Evolutionary conservation across 202 grass and related monocot species (phyloP), one percentile per base, ranked within the genome.

Genomic region (Zizania palustris): DNA sequence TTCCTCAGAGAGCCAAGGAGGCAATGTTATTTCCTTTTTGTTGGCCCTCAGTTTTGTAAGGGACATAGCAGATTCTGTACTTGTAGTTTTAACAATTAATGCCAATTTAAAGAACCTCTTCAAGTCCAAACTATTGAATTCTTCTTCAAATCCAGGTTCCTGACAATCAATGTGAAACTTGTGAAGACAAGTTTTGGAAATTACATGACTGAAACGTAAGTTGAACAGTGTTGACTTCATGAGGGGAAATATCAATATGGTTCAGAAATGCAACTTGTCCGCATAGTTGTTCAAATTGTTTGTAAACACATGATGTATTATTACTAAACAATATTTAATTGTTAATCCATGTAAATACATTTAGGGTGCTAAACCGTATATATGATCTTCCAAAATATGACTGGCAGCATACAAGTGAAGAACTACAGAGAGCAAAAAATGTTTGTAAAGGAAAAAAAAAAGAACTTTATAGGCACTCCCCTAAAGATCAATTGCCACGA

Each of bases 1-100:
- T 51, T 96, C 86, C 44, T 96, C 77, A 0, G 92, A 76, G 13
- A 96, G 73, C 89, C 92, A 91, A 68, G 74, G 55, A 14, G 89
- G 89, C n/a, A 92, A 19, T 18, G 37, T 4, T 39, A 71, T 66
- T 59, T 85, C 16, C 36, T 70, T 84, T 5, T 69, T 76, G 46
- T 11, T 74, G 39, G 80, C 50, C 50, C 34, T 8, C 56, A 80
- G 83, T 55, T 63, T 75, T 5, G 54, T 5, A 45, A 77, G 45
- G 35, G 80, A 65, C 62, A 90, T 79, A 13, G 67, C 42, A 6
- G 79, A 69, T 40, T 87, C 76, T 19, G 28, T 28, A 28, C 80
- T 55, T 37, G 60, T 88, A 13, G 62, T 50, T 8, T 36, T 56
- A 71, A 39, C 41, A 9, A 41, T 68, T 43, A 90, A 34, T 6